These are phyloP conservation scores for Pichia sp. DNA, from an alignment of 1,139 yeast species.

Conservation along the genomic window DNA sequence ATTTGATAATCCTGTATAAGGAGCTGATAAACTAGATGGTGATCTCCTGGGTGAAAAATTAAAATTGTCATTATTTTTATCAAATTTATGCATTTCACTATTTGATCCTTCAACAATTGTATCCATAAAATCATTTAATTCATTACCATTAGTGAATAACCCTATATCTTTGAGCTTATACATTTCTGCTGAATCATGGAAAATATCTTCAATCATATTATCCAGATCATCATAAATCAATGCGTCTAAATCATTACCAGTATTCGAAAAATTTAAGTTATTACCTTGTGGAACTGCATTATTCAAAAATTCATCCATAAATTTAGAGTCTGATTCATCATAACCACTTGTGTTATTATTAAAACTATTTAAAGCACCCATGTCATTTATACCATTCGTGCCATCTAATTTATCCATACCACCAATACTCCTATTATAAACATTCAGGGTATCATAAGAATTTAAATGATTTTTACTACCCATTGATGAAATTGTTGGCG, in stretches of 20 bases:
- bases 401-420: neutral
- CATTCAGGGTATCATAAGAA: no score
- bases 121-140: neutral
- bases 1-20: neutral
- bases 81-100: neutral
- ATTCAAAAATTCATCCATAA: constrained; percentile 6
- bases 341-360: neutral
- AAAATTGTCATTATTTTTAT: neutral
- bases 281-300: constrained; percentile 2
- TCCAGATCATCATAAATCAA: constrained; percentile 14
- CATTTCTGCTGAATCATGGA: constrained; percentile 4
- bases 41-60: neutral
- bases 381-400: no score
- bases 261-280: constrained; percentile 3
- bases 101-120: neutral
- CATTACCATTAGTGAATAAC: constrained; percentile 4
- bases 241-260: constrained; percentile 5
- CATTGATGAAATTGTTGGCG: neutral
- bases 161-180: constrained; percentile 6
- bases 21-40: neutral
- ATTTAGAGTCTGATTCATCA: neutral
- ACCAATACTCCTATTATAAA: no score
- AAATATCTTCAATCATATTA: constrained; percentile 15
- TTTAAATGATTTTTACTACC: neutral
- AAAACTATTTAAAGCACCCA: neutral